phyloP scores from a whole-genome alignment of 129 eudicot genomes.

The Daucus carota region DNA sequence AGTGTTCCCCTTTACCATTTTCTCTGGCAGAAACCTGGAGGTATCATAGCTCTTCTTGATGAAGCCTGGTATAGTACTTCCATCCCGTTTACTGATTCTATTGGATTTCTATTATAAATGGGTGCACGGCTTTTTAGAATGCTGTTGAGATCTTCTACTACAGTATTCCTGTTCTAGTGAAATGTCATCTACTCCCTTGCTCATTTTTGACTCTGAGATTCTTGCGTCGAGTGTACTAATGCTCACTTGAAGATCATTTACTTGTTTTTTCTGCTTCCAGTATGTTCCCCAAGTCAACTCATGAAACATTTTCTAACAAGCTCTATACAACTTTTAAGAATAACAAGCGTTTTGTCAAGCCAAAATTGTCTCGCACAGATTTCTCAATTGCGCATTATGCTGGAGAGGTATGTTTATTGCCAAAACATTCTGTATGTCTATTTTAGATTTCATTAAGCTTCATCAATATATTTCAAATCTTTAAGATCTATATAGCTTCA shows the following conservation, averaged over 20 bases:
- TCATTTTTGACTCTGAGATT: not conserved
- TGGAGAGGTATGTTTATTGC: constrained; percentile 69
- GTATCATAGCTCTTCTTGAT: constrained; percentile 90
- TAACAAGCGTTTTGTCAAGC: constrained; percentile 86
- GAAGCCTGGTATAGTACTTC: constrained; percentile 80
- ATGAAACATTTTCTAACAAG: constrained; percentile 86
- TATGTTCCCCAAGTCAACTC: constrained; percentile 98
- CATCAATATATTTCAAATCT: not conserved
- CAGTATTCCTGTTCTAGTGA: not conserved
- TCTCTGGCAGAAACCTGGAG: constrained; percentile 91
- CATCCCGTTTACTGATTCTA: constrained; percentile 9
- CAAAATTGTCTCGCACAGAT: constrained; percentile 91
- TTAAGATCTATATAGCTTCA: not conserved
- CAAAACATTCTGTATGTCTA: not conserved
- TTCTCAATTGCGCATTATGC: constrained; percentile 89
- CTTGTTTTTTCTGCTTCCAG: constrained; percentile 35
- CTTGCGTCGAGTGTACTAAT: not conserved
- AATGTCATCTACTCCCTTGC: not conserved
- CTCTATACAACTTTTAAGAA: constrained; percentile 82
- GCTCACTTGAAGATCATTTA: not conserved
- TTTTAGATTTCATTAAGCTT: not conserved
- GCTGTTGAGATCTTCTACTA: not conserved
- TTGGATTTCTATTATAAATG: constrained; percentile 9
- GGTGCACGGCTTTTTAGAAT: not conserved
- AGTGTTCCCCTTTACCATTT: not conserved